Evolutionary conservation across 495 filamentous ascomycete species (phyloP).

Genomic region (Penicillium cosmopolitanum): DNA sequence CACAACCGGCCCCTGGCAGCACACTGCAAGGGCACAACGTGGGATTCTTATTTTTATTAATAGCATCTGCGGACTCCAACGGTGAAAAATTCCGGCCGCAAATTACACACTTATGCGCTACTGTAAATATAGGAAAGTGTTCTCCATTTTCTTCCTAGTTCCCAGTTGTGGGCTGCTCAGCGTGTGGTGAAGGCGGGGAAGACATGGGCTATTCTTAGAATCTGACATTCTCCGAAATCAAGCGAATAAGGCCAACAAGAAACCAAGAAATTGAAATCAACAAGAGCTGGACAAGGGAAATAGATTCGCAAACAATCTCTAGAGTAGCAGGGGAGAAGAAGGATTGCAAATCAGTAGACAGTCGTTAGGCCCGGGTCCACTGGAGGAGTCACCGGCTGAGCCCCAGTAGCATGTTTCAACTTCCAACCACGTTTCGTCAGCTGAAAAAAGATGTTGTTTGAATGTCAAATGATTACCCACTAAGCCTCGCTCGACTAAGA

Average conservation of each 20-base stretch:
- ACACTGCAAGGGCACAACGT: slow-evolving; percentile 29
- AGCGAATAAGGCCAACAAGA: slow-evolving; percentile 2
- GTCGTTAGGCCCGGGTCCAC: background rate
- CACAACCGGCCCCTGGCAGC: background rate
- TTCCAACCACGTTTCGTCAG: slow-evolving; percentile 15
- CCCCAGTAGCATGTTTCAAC: slow-evolving; percentile 20
- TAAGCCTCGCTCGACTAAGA: slow-evolving; percentile 11
- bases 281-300: background rate
- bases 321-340: background rate
- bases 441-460: slow-evolving; percentile 8
- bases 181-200: background rate
- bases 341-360: slow-evolving; percentile 4
- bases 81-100: background rate
- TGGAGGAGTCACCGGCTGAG: slow-evolving; percentile 4
- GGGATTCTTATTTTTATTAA: slow-evolving; percentile 33
- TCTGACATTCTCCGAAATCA: slow-evolving; percentile 8
- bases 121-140: slow-evolving; percentile 2
- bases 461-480: background rate
- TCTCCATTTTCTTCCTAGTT: slow-evolving; percentile 6
- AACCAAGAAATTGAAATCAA: background rate
- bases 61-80: slow-evolving; percentile 5
- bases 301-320: background rate
- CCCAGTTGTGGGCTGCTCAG: slow-evolving; percentile 8
- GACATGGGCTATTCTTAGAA: slow-evolving; percentile 18
- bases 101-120: background rate